These are phyloP conservation scores for Yarrowia divulgata DNA, from an alignment of 805 yeast species.

Conservation along the genomic window DNA sequence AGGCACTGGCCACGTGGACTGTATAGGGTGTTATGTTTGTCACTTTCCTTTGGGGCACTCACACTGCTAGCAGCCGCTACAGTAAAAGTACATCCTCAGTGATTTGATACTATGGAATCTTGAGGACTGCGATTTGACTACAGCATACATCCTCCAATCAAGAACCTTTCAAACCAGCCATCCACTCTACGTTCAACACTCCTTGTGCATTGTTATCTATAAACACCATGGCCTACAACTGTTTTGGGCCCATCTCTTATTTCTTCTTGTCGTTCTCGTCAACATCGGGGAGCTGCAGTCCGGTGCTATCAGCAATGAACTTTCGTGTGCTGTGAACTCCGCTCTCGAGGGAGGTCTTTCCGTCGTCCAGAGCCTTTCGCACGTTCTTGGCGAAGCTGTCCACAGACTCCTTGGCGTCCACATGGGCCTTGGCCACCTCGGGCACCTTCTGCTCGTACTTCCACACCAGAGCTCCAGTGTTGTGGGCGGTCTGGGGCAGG, in stretches of 20 bases:
- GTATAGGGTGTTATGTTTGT: too few species aligned
- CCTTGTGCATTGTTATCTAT: not conserved
- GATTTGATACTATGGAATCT: too few species aligned
- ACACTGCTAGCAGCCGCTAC: too few species aligned
- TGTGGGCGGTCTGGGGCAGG: conserved; percentile 73
- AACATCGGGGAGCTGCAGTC: conserved; percentile 69
- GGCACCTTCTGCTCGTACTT: conserved; percentile 69
- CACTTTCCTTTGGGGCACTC: too few species aligned
- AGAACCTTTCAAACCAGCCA: not conserved
- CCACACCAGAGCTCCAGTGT: conserved; percentile 66
- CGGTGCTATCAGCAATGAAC: conserved; percentile 64
- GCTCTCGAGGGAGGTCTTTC: conserved; percentile 53
- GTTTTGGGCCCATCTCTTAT: not conserved
- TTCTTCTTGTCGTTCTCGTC: conserved; percentile 54
- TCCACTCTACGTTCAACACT: not conserved
- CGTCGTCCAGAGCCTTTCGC: conserved; percentile 54
- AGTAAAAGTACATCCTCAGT: too few species aligned
- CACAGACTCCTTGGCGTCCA: conserved; percentile 56
- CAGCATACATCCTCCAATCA: too few species aligned
- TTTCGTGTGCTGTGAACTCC: conserved; percentile 54
- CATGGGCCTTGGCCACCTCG: conserved; percentile 67
- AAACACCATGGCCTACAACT: not conserved
- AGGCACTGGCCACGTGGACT: too few species aligned
- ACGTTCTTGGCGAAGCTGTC: conserved; percentile 56
- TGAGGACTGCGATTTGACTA: too few species aligned